Conservation (phyloP, 202 grass and related monocot species). For the Zoysia matrella region DNA sequence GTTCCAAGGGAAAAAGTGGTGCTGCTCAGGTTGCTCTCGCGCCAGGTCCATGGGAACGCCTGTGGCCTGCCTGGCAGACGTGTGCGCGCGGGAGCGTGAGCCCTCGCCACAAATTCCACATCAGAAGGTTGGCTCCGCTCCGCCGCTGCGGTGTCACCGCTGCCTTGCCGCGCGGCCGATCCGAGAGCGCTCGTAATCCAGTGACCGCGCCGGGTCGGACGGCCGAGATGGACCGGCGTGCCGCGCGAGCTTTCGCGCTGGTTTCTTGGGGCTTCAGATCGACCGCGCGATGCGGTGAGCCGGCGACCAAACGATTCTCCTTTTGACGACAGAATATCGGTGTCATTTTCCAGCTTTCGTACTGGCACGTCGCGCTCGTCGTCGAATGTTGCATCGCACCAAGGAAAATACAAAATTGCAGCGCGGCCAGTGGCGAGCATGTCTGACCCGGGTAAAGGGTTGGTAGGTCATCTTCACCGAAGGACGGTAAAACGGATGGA, state of each 20-base stretch:
- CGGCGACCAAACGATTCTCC: not conserved
- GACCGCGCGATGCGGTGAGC: not conserved
- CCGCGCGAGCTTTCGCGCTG: not conserved
- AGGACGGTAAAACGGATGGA: no score
- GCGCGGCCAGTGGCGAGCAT: no score
- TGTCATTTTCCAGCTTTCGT: constrained; percentile 13
- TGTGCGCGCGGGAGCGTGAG: no score
- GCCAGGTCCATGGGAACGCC: no score
- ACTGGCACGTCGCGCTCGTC: not conserved
- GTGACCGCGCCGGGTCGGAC: not conserved
- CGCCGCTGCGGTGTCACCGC: not conserved
- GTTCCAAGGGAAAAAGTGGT: not conserved
- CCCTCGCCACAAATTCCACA: no score
- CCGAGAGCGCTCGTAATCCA: no score
- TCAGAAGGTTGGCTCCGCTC: no score
- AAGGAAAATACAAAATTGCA: no score
- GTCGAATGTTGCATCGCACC: not conserved
- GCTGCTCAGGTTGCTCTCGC: not conserved
- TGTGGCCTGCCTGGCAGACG: no score
- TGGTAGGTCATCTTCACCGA: no score
- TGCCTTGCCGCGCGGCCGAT: not conserved
- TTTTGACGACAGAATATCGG: not conserved
- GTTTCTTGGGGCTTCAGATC: not conserved
- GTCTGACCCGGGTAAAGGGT: no score
- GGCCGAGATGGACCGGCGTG: not conserved